Percentiles rank a stretch among this genome's conserved stretches.
These are phyloP conservation scores for Dendrocalamus latiflorus DNA, from an alignment of 202 grass and related monocot species.

Conservation along the genomic window DNA sequence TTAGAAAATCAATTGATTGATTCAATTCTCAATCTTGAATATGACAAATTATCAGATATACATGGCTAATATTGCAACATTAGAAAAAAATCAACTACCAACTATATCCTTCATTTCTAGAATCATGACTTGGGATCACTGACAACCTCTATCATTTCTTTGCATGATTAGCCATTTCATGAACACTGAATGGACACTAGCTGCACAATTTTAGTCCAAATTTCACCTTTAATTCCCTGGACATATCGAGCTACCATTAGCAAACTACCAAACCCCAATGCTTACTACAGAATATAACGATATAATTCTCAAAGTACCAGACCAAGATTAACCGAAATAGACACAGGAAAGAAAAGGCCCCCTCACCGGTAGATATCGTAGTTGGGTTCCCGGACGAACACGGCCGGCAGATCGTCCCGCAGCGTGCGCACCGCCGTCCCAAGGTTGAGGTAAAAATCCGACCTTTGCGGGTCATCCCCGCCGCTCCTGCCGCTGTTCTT, in stretches of 20 bases:
- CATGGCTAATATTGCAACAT: neutral
- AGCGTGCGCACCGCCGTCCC: slow-evolving; percentile 84
- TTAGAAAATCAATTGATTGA: neutral
- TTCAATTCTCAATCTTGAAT: neutral
- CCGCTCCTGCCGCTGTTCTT: slow-evolving; percentile 6
- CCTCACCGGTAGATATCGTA: slow-evolving; percentile 90
- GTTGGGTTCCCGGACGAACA: slow-evolving; percentile 72
- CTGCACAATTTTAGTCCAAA: slow-evolving; percentile 11
- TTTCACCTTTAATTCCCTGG: neutral
- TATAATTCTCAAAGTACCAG: neutral
- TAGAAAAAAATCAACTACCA: neutral
- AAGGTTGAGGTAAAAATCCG: slow-evolving; percentile 95
- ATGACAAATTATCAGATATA: neutral
- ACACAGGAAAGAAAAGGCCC: neutral
- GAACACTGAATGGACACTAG: neutral
- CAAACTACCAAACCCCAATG: neutral
- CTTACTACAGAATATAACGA: neutral
- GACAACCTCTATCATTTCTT: neutral
- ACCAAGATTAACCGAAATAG: neutral
- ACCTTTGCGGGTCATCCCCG: slow-evolving; percentile 50
- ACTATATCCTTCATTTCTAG: slow-evolving; percentile 1
- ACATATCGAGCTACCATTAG: neutral
- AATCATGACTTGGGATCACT: neutral
- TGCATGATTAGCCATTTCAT: slow-evolving; percentile 4
- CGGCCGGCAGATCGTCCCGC: slow-evolving; percentile 74